Percentiles rank a stretch among this genome's conserved stretches.
phyloP scores from a whole-genome alignment of 495 filamentous ascomycete species.

The Penicillium maclennaniae region DNA sequence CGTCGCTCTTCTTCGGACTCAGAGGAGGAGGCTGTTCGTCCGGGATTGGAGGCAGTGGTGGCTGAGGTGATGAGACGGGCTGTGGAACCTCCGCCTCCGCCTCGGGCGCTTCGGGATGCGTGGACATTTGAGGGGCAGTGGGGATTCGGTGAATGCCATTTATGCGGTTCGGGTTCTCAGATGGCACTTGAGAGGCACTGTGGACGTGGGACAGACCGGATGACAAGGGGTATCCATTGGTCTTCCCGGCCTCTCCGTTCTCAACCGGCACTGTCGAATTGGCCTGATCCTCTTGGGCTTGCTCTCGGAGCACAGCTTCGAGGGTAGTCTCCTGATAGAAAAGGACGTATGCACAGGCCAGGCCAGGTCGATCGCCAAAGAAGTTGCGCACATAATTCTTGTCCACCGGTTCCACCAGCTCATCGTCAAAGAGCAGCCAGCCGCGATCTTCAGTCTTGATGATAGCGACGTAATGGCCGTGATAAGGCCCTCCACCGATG shows the following conservation, averaged over 20 bases:
- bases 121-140: constrained; percentile 53
- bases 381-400: constrained; percentile 97
- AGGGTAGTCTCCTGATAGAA: constrained; percentile 97
- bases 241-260: constrained; percentile 50
- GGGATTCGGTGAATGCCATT: constrained; percentile 54
- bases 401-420: constrained; percentile 96
- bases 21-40: constrained; percentile 25
- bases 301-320: constrained; percentile 80
- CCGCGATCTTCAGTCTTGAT: constrained; percentile 96
- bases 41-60: constrained; percentile 40
- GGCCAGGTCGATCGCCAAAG: constrained; percentile 86
- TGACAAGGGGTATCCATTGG: constrained; percentile 36
- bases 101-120: constrained; percentile 32
- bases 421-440: constrained; percentile 96
- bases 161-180: constrained; percentile 48
- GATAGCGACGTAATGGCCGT: constrained; percentile 95
- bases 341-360: constrained; percentile 93
- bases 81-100: constrained; percentile 18
- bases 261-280: constrained; percentile 44
- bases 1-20: constrained; percentile 45
- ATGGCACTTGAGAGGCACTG: constrained; percentile 37
- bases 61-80: constrained; percentile 15
- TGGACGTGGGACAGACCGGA: constrained; percentile 37
- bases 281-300: constrained; percentile 72
- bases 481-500: constrained; percentile 96